A percentile compares a stretch with the other conserved stretches of the same genome.
These are phyloP conservation scores for Clonostachys sp. DNA, from an alignment of 2,329 filamentous ascomycete species.

Conservation along the genomic window DNA sequence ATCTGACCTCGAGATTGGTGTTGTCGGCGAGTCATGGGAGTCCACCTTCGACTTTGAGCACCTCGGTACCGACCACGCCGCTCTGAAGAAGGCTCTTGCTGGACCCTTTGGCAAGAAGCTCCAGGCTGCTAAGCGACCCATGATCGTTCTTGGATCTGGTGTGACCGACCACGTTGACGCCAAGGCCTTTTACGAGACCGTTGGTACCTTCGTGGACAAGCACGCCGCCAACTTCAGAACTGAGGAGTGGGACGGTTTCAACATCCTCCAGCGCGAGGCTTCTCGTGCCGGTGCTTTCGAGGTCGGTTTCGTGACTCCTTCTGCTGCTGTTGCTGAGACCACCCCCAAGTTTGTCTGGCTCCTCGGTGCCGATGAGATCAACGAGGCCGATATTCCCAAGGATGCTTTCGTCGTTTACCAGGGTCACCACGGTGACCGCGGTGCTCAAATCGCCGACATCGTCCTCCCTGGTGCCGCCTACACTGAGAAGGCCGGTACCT, in stretches of 20 bases:
- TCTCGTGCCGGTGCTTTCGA: constrained; percentile 93
- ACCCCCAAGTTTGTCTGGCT: constrained; percentile 96
- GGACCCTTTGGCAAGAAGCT: constrained; percentile 94
- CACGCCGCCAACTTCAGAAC: constrained; percentile 84
- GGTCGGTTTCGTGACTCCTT: constrained; percentile 88
- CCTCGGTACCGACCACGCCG: constrained; percentile 71
- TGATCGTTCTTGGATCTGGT: constrained; percentile 94
- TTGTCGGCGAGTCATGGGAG: constrained; percentile 86
- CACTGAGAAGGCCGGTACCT: constrained; percentile 94
- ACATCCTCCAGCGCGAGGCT: constrained; percentile 88
- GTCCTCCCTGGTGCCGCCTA: constrained; percentile 92
- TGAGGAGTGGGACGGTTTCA: constrained; percentile 94
- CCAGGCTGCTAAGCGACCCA: constrained; percentile 79
- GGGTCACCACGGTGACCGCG: constrained; percentile 93
- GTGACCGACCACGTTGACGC: constrained; percentile 88
- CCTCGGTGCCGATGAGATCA: constrained; percentile 89
- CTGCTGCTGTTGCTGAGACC: constrained; percentile 73
- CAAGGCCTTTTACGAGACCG: constrained; percentile 87
- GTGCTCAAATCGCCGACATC: constrained; percentile 88
- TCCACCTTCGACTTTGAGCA: constrained; percentile 96
- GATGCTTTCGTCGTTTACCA: constrained; percentile 97
- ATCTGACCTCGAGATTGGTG: constrained; percentile 87
- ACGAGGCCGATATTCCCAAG: constrained; percentile 82
- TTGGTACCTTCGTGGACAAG: constrained; percentile 91
- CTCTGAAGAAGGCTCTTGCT: constrained; percentile 79